phyloP scores from a whole-genome alignment of 192 early-diverging fungal genomes.

The Chytriomyces sp. region DNA sequence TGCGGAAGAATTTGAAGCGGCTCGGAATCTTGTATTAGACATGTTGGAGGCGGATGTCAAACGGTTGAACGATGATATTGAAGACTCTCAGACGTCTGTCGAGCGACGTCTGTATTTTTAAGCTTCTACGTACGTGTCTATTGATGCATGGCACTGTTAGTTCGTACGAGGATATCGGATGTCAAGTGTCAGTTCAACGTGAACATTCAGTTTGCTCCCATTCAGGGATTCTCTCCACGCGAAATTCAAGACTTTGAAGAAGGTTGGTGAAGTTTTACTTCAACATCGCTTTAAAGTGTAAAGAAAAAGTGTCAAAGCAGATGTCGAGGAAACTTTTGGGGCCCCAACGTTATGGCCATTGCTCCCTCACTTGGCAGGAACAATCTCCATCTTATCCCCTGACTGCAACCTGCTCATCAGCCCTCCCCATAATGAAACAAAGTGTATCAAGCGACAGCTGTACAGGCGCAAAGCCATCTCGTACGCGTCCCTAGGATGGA shows the following conservation, averaged over 20 bases:
- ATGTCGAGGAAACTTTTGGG: neutral
- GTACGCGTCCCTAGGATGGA: neutral
- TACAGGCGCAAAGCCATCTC: neutral
- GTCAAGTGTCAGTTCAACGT: slow-evolving; percentile 18
- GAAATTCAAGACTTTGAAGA: neutral
- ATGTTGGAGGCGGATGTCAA: neutral
- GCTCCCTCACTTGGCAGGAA: neutral
- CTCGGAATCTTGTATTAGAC: neutral
- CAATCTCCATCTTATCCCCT: neutral
- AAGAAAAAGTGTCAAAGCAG: neutral
- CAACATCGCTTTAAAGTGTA: neutral
- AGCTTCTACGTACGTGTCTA: neutral
- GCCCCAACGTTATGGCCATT: neutral
- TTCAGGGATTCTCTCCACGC: neutral
- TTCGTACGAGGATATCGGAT: neutral
- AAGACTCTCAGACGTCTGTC: neutral
- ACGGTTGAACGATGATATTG: neutral
- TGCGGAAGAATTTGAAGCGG: neutral
- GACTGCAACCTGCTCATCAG: neutral
- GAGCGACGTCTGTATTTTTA: neutral
- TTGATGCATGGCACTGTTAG: neutral
- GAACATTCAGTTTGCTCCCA: neutral
- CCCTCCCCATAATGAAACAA: neutral
- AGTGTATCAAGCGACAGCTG: neutral
- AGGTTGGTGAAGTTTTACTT: neutral